These are phyloP conservation scores for Vanderwaltozyma yarrowii DNA, from an alignment of 805 yeast species.

Conservation along the genomic window DNA sequence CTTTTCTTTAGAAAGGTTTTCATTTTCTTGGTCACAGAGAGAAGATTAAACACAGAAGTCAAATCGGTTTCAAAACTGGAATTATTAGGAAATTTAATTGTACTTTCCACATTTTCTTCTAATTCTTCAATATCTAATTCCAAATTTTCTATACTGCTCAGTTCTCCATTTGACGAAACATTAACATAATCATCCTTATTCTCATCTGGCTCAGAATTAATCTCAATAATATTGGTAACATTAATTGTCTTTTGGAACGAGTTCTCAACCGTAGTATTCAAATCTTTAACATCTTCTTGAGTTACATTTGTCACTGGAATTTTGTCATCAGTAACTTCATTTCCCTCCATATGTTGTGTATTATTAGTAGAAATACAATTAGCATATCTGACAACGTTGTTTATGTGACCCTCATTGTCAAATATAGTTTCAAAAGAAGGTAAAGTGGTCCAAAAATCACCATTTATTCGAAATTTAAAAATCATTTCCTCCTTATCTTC, in stretches of 20 bases:
- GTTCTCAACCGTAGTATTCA: too few relatives aligned
- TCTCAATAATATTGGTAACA: not conserved
- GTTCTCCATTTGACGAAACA: constrained; percentile 22
- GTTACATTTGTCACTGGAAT: too few relatives aligned
- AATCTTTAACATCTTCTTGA: too few relatives aligned
- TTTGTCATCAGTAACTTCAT: not conserved
- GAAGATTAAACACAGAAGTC: constrained; percentile 11
- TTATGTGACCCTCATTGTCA: constrained; percentile 17
- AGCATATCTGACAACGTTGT: constrained; percentile 14
- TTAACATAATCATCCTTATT: constrained; percentile 16
- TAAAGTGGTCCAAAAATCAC: constrained; percentile 19
- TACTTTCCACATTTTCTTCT: not conserved
- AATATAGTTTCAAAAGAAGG: constrained; percentile 15
- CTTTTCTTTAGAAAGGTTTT: constrained; percentile 16
- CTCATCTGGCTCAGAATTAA: constrained; percentile 1
- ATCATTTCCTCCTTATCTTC: constrained; percentile 7
- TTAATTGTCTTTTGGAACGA: too few relatives aligned
- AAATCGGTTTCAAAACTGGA: constrained; percentile 2
- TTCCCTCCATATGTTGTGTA: not conserved
- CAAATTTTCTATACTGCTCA: constrained; percentile 24
- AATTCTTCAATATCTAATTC: constrained; percentile 1
- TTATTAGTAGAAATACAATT: not conserved
- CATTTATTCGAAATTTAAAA: constrained; percentile 20
- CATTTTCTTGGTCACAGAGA: constrained; percentile 15
- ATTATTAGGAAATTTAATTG: not conserved